Base-by-base conservation (phyloP, 2,329 filamentous ascomycete genomes). In the Fusarium dimerum region DNA sequence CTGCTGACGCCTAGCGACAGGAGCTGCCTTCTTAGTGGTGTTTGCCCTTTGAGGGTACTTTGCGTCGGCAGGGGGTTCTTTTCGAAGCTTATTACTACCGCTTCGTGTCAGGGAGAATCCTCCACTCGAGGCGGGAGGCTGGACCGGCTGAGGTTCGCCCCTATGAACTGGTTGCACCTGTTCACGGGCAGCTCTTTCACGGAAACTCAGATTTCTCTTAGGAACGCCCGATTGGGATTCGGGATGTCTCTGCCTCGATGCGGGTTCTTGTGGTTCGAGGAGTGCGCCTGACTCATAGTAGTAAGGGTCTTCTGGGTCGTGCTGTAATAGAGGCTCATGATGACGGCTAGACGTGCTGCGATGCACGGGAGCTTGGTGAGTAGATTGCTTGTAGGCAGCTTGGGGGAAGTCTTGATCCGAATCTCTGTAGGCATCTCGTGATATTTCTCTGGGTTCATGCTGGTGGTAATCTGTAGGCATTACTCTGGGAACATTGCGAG, bases 41-140 rank as follows among this genome's bases (percentile, higher is more conserved):
- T 78, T 76, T n/a, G 64, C 66, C 36, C 76, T 72, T 20, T 68
- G 66, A 45, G 68, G 70, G 57, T 75, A 73, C 74, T 76, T 77
- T 2, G 74, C 68, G 45, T 84, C 80, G n/a, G 68, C 73, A 2
- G 82, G 80, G 1, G 79, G 82, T 2, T 82, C 77, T 55, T 85
- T 86, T 63, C 74, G 78, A 36, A 84, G 69, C 62, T 82, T 85
- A 58, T 84, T 83, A 61, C 81, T 85, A n/a, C 73, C 77, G 50
- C 70, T 80, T 45, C 80, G 76, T 9, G 71, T 65, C 34, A 78
- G 59, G 52, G 74, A 70, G 46, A 74, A 71, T 39, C 71, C 68
- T 29, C 69, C 68, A 6, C 62, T 62, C 3, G 68, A 63, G 5
- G 68, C 64, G 13, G 64, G 62, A 26, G 64, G 54, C 3, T 74